Percentiles rank a stretch among this genome's conserved stretches.
These are phyloP conservation scores for Platanus orientalis DNA, from an alignment of 164 flowering plant species.

Conservation along the genomic window DNA sequence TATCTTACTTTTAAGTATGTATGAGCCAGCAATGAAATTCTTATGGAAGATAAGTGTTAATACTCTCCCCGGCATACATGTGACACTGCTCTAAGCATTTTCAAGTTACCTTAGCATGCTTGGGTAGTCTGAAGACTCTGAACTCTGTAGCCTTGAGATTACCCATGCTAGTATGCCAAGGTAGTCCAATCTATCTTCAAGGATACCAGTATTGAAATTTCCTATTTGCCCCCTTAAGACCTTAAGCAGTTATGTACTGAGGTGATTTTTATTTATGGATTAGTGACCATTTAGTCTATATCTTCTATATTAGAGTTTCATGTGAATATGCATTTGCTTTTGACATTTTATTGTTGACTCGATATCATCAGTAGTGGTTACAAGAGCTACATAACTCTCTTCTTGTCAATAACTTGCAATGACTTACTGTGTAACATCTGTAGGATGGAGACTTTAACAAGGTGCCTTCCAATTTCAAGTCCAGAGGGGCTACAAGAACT, in stretches of 20 bases:
- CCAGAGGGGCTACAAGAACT: conserved; percentile 44
- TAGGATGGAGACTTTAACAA: conserved; percentile 44
- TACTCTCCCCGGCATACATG: no score
- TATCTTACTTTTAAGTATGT: no score
- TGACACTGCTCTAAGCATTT: neutral
- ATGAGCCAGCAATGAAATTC: no score
- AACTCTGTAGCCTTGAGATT: neutral
- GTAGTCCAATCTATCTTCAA: neutral
- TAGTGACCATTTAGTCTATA: neutral
- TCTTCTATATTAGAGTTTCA: neutral
- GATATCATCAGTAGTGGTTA: neutral
- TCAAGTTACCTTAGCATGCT: no score
- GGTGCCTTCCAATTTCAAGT: conserved; percentile 33
- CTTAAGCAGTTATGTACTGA: neutral
- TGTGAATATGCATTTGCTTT: neutral
- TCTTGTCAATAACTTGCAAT: neutral
- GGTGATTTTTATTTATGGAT: neutral
- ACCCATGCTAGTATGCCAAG: neutral
- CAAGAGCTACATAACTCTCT: no score
- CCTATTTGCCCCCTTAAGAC: neutral
- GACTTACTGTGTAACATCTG: conserved; percentile 1
- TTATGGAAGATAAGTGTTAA: no score
- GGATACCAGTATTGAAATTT: neutral
- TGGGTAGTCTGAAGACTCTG: no score
- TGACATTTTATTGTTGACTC: neutral